These are phyloP conservation scores for Limonomyces culmigenus DNA, from an alignment of 1,284 basidiomycete species.

Conservation along the genomic window DNA sequence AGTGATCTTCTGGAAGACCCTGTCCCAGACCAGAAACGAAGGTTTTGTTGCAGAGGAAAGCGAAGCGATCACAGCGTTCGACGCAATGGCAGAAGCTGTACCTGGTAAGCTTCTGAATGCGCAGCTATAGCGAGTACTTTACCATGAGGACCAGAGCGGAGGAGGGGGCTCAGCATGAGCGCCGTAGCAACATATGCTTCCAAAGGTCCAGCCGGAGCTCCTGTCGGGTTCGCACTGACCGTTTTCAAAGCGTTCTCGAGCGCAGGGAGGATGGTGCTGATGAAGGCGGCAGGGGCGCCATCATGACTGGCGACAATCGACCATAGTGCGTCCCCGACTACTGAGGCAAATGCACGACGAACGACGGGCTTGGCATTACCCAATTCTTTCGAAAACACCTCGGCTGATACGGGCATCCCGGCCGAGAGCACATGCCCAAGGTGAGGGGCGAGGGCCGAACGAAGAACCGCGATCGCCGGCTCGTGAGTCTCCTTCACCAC, in stretches of 20 bases:
- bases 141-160: slow-evolving; percentile 35
- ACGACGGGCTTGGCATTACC: slow-evolving; percentile 23
- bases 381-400: slow-evolving; percentile 55
- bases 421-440: slow-evolving; percentile 33
- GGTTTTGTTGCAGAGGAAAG: slow-evolving; percentile 35
- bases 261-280: slow-evolving; percentile 34
- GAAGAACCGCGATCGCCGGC: slow-evolving; percentile 35
- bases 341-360: slow-evolving; percentile 18
- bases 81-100: too few species aligned
- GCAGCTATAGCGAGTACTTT: too few species aligned
- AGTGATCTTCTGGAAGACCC: slow-evolving; percentile 61
- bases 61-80: too few species aligned
- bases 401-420: slow-evolving; percentile 22
- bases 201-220: slow-evolving; percentile 42
- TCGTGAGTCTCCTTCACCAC: slow-evolving; percentile 73
- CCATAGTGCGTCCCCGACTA: slow-evolving; percentile 20
- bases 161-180: slow-evolving; percentile 46
- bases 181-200: slow-evolving; percentile 75
- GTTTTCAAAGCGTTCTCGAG: slow-evolving; percentile 60
- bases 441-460: slow-evolving; percentile 38
- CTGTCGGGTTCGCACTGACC: slow-evolving; percentile 39
- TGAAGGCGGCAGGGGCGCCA: slow-evolving; percentile 26
- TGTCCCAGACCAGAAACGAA: slow-evolving; percentile 77
- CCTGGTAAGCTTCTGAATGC: too few species aligned
- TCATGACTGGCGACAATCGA: slow-evolving; percentile 14